Conservation (phyloP, 306 rosid species). For the Quercus wislizeni region DNA sequence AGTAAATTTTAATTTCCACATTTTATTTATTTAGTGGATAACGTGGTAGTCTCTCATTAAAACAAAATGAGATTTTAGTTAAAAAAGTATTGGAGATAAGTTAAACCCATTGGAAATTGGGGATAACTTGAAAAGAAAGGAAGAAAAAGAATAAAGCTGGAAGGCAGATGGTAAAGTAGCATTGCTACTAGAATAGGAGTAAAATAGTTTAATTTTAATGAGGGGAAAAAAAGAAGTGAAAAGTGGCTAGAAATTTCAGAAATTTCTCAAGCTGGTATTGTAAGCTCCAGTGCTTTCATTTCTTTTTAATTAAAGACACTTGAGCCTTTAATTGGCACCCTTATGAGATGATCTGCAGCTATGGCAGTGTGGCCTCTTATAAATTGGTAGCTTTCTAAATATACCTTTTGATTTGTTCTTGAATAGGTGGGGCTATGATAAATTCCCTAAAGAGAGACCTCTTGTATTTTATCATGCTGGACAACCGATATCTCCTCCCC, state of each 20-base stretch:
- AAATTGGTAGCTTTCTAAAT: background rate
- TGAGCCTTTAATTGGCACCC: background rate
- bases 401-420: constrained; percentile 22
- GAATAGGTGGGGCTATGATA: constrained; percentile 81
- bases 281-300: constrained; percentile 10
- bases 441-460: constrained; percentile 80
- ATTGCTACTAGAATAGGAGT: background rate
- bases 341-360: background rate
- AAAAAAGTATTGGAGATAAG: no score
- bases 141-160: background rate
- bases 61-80: no score
- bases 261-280: background rate
- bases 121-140: background rate
- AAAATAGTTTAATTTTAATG: background rate
- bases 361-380: background rate
- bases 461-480: constrained; percentile 70
- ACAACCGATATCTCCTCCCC: constrained; percentile 66
- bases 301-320: constrained; percentile 5
- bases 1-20: no score
- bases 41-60: no score
- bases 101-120: no score
- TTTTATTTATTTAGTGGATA: no score
- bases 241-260: background rate
- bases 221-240: background rate
- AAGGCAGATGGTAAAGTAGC: background rate